Base-by-base conservation (phyloP, 2,329 filamentous ascomycete species). In the Cyphellophora europaea region DNA sequence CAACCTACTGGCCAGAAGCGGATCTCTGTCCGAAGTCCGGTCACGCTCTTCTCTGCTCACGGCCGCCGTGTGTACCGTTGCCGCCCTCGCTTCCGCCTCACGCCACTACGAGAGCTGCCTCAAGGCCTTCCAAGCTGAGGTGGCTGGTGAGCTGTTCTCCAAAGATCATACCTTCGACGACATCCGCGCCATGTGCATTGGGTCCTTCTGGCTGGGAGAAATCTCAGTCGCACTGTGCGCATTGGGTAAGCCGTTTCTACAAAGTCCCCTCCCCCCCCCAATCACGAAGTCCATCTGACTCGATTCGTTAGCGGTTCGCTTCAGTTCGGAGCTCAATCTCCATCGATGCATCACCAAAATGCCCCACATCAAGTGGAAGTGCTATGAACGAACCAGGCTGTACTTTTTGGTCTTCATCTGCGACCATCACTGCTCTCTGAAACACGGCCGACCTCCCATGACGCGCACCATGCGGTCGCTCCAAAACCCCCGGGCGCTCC, bases 351-450 rank as follows among this genome's bases (percentile, higher is more conserved):
- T 66, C 36, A 59, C 64, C 16, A 67, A 66, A 46, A 33, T 38
- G 12, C 40, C 37, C 8, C 43, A 43, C 28, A 36, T 34, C 12
- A 43, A 41, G 17, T 36, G 23, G 19, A 40, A 38, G 6, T 46
- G 43, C 27, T 59, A 69, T 34, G 56, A 66, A 1, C 58, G 62
- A 15, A 64, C 74, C 5, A 63, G 74, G 11, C 53, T 79, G 8
- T 78, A 74, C 73, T 78, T 25, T 25, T 8, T 25, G 8, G 21
- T 25, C 21, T 8, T 25, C 21, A 25, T 25, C n/a, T 25, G 21
- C 76, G 76, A 79, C 45, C 74, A 77, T 40, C 76, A 80, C 50
- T 71, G 78, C 16, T 74, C 72, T 8, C 77, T 75, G 11, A 55
- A 74, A 0, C 77, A 77, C 35, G 71, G 72, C 2, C 61, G 74